Base-by-base conservation (phyloP, 2,329 filamentous ascomycete species). In the Colletotrichum acutatum region DNA sequence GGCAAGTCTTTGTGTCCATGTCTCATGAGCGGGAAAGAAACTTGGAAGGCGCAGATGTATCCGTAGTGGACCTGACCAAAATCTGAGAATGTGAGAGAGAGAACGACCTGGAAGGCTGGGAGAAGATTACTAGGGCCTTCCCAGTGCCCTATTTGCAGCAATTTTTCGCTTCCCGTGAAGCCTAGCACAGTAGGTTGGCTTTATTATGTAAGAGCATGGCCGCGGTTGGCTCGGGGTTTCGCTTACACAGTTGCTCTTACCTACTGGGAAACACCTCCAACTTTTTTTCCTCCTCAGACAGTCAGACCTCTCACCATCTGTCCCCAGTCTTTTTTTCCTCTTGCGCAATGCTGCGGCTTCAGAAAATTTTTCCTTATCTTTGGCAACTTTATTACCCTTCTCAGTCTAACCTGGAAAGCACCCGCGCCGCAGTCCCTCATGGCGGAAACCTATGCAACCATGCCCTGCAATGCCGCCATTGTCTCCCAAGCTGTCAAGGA, bases 281-380 rank as follows among this genome's bases (percentile, higher is more conserved):
- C 19, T 12, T 8, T 37, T 42, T 54, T 19, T 30, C 19, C 56
- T 22, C 14, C 37, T 42, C 37, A 42, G 37, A 42, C 37, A 42
- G 37, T 34, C 63, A 52, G 68, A 49, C 42, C 57, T 68, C 57
- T 71, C 34, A 24, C 68, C 63, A 68, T 57, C 63, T 63, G 69
- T 68, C 65, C 34, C 68, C 68, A 57, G 49, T 72, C 57, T 72
- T 68, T n/a, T 30, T 63, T 53, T 32, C 11, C 11, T 28, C 34
- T 32, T 61, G 42, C 60, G 67, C 67, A 62, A 56, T 71, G 62
- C 53, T 61, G 54, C 66, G 70, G 54, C 54, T 58, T 66, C 42
- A 67, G 68, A 72, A 75, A 75, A 75, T 0, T 74, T 75, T 75
- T 72, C 68, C 72, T 75, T 72, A 74, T 75, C 74, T 75, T 62